These are phyloP conservation scores for Xylaria cubensis DNA, from an alignment of 495 filamentous ascomycete species.

Conservation along the genomic window DNA sequence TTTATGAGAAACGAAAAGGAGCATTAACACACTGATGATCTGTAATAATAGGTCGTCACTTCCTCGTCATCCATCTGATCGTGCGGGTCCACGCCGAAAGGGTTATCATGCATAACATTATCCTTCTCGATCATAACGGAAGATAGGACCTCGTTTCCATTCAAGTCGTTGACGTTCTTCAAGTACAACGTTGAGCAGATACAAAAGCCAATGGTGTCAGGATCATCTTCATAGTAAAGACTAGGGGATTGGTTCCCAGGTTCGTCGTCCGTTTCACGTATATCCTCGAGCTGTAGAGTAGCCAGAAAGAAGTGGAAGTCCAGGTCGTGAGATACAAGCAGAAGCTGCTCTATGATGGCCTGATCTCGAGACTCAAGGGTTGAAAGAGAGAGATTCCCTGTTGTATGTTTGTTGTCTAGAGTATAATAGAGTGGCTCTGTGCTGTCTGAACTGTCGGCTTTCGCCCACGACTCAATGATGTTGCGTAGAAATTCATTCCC, in stretches of 20 bases:
- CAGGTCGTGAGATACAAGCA: not conserved
- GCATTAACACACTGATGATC: not conserved
- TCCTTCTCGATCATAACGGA: not conserved
- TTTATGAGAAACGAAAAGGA: not conserved
- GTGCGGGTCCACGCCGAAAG: not conserved
- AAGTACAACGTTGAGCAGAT: not conserved
- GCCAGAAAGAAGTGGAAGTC: constrained; percentile 5
- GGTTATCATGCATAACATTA: not conserved
- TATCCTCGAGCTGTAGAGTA: not conserved
- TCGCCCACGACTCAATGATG: not conserved
- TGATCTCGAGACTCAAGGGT: not conserved
- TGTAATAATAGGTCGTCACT: not conserved
- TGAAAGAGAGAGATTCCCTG: not conserved
- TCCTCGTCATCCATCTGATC: not conserved
- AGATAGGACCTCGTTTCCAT: not conserved
- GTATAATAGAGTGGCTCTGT: not conserved
- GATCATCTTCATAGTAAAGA: not conserved
- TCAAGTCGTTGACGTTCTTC: not conserved
- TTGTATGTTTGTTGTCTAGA: not conserved
- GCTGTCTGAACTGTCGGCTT: not conserved
- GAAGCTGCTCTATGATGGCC: constrained; percentile 5
- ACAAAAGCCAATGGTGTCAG: not conserved
- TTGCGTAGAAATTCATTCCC: not conserved
- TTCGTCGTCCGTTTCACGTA: not conserved
- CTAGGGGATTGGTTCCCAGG: not conserved